Conservation (phyloP, 345 rosid genomes). For the Acer campestre region DNA sequence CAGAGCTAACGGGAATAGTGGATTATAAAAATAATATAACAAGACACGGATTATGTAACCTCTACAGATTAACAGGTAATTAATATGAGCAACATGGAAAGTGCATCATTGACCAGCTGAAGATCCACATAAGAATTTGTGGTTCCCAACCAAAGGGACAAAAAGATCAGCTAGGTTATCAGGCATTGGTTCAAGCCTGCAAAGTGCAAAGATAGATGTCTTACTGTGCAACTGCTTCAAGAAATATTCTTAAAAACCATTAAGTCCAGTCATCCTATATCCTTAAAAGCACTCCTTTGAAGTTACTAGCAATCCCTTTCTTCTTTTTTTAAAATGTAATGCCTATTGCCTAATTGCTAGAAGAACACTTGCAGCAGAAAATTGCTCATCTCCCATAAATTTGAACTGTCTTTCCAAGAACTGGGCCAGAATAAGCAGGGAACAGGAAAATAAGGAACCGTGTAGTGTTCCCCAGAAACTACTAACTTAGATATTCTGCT, state of each 20-base stretch:
- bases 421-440: not conserved
- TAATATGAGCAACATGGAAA: not conserved
- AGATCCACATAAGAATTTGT: not conserved
- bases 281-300: not conserved
- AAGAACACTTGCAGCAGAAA: slow-evolving; percentile 8
- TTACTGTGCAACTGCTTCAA: not conserved
- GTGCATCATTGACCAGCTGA: not conserved
- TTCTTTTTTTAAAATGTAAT: not conserved
- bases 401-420: not conserved
- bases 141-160: not conserved
- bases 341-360: not conserved
- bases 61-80: not conserved
- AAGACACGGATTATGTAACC: not conserved
- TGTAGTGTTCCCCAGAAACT: not conserved
- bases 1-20: not conserved
- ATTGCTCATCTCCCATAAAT: slow-evolving; percentile 1
- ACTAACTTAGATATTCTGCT: not conserved
- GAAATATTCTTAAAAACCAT: not conserved
- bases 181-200: slow-evolving; percentile 4
- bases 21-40: not conserved
- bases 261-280: not conserved
- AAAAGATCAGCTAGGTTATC: not conserved
- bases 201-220: not conserved
- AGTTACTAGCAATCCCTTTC: not conserved
- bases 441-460: not conserved